Evolutionary conservation across 2,329 filamentous ascomycete genomes (phyloP).

Genomic region (Raffaelea ambrosiae): DNA sequence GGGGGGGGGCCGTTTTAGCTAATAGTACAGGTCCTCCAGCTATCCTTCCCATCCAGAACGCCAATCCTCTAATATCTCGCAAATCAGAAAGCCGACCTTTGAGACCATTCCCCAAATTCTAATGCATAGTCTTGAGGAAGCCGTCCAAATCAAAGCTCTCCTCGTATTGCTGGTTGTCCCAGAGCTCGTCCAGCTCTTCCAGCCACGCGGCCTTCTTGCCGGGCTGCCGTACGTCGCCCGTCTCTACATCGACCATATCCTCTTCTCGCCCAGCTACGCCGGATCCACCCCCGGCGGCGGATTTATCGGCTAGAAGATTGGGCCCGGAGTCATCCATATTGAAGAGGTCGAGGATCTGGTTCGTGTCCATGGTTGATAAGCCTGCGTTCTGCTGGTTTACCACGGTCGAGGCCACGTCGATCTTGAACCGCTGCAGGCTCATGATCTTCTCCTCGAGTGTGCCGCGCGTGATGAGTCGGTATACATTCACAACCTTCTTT

Average conservation of each 20-base stretch:
- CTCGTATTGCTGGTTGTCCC: constrained; percentile 96
- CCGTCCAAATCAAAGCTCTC: constrained; percentile 95
- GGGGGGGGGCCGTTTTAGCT: not conserved
- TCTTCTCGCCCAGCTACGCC: constrained; percentile 57
- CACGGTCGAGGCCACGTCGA: constrained; percentile 94
- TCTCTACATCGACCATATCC: constrained; percentile 89
- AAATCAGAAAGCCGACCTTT: not conserved
- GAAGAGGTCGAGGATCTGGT: constrained; percentile 95
- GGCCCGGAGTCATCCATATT: constrained; percentile 75
- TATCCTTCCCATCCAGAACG: not conserved
- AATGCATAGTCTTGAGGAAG: constrained; percentile 90
- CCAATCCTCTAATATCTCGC: too few species aligned
- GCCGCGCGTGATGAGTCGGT: constrained; percentile 89
- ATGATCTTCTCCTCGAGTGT: constrained; percentile 98
- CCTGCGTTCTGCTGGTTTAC: constrained; percentile 99
- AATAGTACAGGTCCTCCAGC: not conserved
- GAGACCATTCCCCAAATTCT: constrained; percentile 7
- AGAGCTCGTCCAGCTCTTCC: constrained; percentile 89
- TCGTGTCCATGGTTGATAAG: constrained; percentile 91
- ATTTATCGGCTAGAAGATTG: constrained; percentile 52
- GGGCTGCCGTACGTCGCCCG: constrained; percentile 84
- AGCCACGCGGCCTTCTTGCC: constrained; percentile 90
- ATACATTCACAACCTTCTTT: constrained; percentile 99
- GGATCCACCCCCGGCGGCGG: constrained; percentile 26
- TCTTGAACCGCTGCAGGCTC: constrained; percentile 97